These are phyloP conservation scores for Suillus spraguei DNA, from an alignment of 768 basidiomycete genomes.

Conservation along the genomic window DNA sequence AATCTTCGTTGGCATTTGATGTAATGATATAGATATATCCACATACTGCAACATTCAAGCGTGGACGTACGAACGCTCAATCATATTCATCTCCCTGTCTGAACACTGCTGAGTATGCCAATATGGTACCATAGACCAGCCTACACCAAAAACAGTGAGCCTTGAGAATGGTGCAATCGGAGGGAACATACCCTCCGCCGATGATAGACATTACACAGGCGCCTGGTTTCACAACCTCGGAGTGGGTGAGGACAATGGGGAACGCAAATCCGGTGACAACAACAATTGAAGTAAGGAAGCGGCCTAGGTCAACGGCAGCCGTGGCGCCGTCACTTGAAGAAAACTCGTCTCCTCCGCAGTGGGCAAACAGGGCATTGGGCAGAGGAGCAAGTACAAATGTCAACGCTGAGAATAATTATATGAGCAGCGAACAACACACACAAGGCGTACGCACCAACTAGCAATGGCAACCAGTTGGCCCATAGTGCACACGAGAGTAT, in stretches of 20 bases:
- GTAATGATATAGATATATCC: slow-evolving; percentile 17
- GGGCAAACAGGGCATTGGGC: slow-evolving; percentile 92
- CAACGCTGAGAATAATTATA: slow-evolving; percentile 55
- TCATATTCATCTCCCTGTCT: slow-evolving; percentile 81
- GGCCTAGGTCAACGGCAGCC: slow-evolving; percentile 85
- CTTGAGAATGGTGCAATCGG: slow-evolving; percentile 11
- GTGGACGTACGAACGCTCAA: slow-evolving; percentile 27
- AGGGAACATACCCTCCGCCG: slow-evolving; percentile 76
- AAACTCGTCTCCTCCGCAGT: slow-evolving; percentile 91
- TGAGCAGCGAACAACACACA: not conserved
- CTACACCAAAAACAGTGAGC: slow-evolving; percentile 35
- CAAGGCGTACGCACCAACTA: slow-evolving; percentile 73
- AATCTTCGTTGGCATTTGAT: not conserved
- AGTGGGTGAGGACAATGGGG: slow-evolving; percentile 90
- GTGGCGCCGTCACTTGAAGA: slow-evolving; percentile 71
- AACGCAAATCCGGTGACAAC: slow-evolving; percentile 94
- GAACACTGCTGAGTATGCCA: slow-evolving; percentile 85
- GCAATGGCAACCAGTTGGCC: slow-evolving; percentile 94
- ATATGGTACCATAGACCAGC: slow-evolving; percentile 87
- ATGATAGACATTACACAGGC: slow-evolving; percentile 95
- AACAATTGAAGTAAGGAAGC: slow-evolving; percentile 88
- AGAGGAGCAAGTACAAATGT: slow-evolving; percentile 95
- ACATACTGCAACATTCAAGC: slow-evolving; percentile 17
- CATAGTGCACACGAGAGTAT: slow-evolving; percentile 97
- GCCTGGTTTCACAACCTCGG: slow-evolving; percentile 78